Percentiles rank a stretch among this genome's conserved stretches.
phyloP scores from a whole-genome alignment of 345 rosid species.

The Lepidium didymum region DNA sequence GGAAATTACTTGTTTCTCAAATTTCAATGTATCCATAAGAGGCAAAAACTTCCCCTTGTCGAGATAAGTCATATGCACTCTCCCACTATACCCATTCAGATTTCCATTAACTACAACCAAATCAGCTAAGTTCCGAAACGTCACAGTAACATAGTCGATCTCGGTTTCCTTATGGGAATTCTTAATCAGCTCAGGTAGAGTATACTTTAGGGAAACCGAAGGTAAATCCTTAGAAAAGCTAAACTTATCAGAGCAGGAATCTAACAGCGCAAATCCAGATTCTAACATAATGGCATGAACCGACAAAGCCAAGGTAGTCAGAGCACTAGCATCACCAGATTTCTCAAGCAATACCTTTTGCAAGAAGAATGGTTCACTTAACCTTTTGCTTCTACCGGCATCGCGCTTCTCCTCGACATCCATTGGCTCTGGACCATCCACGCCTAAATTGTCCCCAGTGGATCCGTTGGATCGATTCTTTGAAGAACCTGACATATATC shows the following conservation, averaged over 20 bases:
- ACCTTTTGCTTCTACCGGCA: constrained; percentile 18
- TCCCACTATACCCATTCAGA: constrained; percentile 24
- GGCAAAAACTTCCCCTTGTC: constrained; percentile 41
- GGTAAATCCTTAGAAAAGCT: constrained; percentile 39
- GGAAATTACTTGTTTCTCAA: constrained; percentile 11
- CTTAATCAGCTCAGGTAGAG: constrained; percentile 42
- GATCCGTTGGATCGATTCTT: neutral
- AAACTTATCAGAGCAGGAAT: constrained; percentile 37
- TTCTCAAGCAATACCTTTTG: constrained; percentile 48
- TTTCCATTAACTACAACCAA: constrained; percentile 52
- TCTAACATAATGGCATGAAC: constrained; percentile 69
- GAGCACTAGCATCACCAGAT: constrained; percentile 32
- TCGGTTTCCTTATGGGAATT: neutral
- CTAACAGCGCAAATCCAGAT: constrained; percentile 53
- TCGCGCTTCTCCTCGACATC: constrained; percentile 14
- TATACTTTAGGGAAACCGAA: constrained; percentile 44
- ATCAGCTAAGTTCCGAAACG: constrained; percentile 42
- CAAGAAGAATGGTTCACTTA: constrained; percentile 54
- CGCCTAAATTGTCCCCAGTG: neutral
- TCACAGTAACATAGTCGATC: constrained; percentile 35
- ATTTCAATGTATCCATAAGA: constrained; percentile 23
- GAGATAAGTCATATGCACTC: constrained; percentile 33
- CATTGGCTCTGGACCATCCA: neutral
- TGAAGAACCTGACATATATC: too few relatives aligned
- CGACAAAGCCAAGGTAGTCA: constrained; percentile 41